Evolutionary conservation across 176 grass and related monocot species (phyloP).

Genomic region (Rhynchospora breviuscula): DNA sequence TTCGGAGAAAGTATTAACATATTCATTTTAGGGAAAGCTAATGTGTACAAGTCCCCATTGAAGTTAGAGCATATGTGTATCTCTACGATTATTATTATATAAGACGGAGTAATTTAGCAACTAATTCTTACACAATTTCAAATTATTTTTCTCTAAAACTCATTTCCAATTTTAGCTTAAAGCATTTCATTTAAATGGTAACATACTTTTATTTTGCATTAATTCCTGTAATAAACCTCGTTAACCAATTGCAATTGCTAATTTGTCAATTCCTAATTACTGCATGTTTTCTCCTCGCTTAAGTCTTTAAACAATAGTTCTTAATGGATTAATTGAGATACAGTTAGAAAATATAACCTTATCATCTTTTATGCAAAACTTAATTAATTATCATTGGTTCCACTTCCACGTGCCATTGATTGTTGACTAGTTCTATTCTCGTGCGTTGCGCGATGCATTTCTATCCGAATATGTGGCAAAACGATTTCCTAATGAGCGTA

Average conservation of each 20-base stretch:
- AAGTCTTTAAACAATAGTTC: neutral
- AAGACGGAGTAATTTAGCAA: neutral
- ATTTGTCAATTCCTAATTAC: neutral
- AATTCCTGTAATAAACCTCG: neutral
- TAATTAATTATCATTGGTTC: neutral
- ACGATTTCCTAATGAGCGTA: no score
- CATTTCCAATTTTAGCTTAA: neutral
- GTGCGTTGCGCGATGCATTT: no score
- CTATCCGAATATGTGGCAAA: no score
- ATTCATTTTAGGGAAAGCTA: no score
- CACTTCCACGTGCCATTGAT: constrained; percentile 18
- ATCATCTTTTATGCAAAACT: neutral
- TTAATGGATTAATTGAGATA: neutral
- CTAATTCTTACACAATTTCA: neutral
- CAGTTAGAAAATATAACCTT: neutral
- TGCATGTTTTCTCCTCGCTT: neutral
- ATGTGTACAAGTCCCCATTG: neutral
- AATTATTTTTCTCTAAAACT: neutral
- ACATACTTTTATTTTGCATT: neutral
- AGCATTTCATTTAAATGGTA: neutral
- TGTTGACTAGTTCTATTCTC: no score
- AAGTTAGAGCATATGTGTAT: neutral
- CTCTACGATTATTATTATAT: neutral
- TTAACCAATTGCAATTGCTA: neutral
- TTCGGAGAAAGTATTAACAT: neutral